phyloP scores from a whole-genome alignment of 371 early-diverging fungal genomes.

The Spraguea lophii region DNA sequence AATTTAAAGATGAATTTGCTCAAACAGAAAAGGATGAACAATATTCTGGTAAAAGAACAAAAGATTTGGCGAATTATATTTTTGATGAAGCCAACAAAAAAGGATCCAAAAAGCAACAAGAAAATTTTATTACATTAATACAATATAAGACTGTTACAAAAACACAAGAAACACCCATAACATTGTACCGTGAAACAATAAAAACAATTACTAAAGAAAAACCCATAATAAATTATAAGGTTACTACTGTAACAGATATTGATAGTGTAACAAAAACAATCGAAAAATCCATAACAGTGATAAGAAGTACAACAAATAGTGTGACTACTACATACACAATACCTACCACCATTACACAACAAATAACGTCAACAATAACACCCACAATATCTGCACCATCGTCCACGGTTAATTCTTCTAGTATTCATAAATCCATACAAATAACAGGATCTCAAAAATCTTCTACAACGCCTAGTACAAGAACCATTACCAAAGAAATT shows the following conservation, averaged over 20 bases:
- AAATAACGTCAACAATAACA: background rate
- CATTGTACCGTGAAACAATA: conserved; percentile 35
- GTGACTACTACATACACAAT: background rate
- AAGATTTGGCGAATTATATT: background rate
- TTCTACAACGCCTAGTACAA: background rate
- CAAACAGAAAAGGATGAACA: background rate
- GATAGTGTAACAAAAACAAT: background rate
- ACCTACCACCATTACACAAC: background rate
- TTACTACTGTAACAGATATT: conserved; percentile 29
- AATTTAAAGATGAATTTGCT: background rate
- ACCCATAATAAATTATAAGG: conserved; percentile 35
- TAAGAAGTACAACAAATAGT: background rate
- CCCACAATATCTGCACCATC: background rate
- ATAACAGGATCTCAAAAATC: background rate
- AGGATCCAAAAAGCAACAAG: background rate
- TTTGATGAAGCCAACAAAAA: background rate
- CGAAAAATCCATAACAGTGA: conserved; percentile 2
- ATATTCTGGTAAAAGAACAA: background rate
- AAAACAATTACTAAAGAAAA: conserved; percentile 26
- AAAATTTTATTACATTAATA: conserved; percentile 19
- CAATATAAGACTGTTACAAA: conserved; percentile 7
- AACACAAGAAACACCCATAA: conserved; percentile 30
- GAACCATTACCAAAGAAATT: background rate
- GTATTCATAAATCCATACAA: background rate
- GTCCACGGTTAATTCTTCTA: background rate